Evolutionary conservation across 495 filamentous ascomycete genomes (phyloP), one percentile per base, ranked within the genome.

Genomic region (Neurospora sp.): DNA sequence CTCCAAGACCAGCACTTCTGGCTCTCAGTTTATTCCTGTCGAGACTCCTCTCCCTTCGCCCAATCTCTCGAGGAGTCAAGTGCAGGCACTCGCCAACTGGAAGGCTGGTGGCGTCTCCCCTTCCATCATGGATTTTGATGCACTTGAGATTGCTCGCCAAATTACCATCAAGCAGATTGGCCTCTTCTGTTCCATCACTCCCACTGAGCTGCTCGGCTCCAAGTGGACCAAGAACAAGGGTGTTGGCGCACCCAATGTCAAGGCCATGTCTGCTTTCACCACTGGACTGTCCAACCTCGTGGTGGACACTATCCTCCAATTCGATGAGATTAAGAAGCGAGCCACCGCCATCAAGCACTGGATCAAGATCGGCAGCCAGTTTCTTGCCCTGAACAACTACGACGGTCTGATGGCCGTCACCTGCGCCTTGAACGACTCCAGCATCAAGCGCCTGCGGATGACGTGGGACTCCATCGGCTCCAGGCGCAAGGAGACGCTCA

Each of bases 381-480:
- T 94, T 77, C 84, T 96, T 12, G 90, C 93, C 73, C 85, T 99
- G 8, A 92, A 94, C 81, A 99, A 99, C 82, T 99, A 98, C 79
- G 94, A 98, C 77, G 92, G 93, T 1, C 85, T 98, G 47, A 97
- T 97, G 93, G 94, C 95, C 14, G 97, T 99, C 77, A 93, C 97
- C 78, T 97, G 94, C 84, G 93, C 92, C 0, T 81, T 99, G 68
- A 94, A 96, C 80, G 92, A 92, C 68, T 97, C 94, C 0, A 93
- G 94, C 80, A 96, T 99, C 73, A 87, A 89, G 40, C 93, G 96
- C n/a, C 85, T 99, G 27, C 93, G 92, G 82, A 90, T 90, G 74
- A 98, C 96, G 0, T 99, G 96, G 96, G 96, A 98, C 69, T 80
- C 90, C 16, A 90, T 99, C 9, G 95, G 93, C 3, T 86, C 87